Percentiles rank a stretch among this genome's conserved stretches.
Evolutionary conservation across 176 grass and related monocot genomes (phyloP).

Genomic region (Cymbopogon citratus): DNA sequence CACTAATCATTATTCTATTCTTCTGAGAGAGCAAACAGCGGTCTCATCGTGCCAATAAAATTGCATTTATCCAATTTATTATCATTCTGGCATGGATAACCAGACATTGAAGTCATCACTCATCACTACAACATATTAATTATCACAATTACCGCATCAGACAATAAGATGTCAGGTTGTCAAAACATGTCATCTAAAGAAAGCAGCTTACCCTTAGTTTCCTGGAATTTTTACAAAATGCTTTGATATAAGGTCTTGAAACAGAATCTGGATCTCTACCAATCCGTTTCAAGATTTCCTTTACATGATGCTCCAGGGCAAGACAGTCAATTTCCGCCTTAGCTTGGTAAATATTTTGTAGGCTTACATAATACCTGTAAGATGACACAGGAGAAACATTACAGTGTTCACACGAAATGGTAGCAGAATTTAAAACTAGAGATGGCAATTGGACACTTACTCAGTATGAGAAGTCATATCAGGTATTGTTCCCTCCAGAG

Average conservation of each 20-base stretch:
- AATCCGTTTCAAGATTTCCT: slow-evolving; percentile 69
- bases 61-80: not conserved
- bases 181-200: not conserved
- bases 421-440: not conserved
- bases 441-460: slow-evolving; percentile 33
- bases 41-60: not conserved
- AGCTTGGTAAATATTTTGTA: slow-evolving; percentile 93
- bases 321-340: slow-evolving; percentile 82
- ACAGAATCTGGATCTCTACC: slow-evolving; percentile 75
- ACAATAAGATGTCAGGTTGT: slow-evolving; percentile 1
- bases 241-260: slow-evolving; percentile 73
- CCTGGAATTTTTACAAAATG: slow-evolving; percentile 90
- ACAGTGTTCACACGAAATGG: not conserved
- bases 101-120: not conserved
- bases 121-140: not conserved
- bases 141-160: not conserved
- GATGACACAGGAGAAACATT: slow-evolving; percentile 9
- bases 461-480: slow-evolving; percentile 98
- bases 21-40: not conserved
- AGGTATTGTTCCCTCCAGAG: slow-evolving; percentile 93
- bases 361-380: slow-evolving; percentile 77
- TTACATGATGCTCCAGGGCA: slow-evolving; percentile 55
- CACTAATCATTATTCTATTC: not conserved
- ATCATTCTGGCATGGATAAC: not conserved
- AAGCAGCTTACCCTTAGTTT: slow-evolving; percentile 65